A percentile compares a stretch with the other conserved stretches of the same genome.
Conservation (phyloP, 192 early-diverging fungal genomes). For the Coemansia sp. region DNA sequence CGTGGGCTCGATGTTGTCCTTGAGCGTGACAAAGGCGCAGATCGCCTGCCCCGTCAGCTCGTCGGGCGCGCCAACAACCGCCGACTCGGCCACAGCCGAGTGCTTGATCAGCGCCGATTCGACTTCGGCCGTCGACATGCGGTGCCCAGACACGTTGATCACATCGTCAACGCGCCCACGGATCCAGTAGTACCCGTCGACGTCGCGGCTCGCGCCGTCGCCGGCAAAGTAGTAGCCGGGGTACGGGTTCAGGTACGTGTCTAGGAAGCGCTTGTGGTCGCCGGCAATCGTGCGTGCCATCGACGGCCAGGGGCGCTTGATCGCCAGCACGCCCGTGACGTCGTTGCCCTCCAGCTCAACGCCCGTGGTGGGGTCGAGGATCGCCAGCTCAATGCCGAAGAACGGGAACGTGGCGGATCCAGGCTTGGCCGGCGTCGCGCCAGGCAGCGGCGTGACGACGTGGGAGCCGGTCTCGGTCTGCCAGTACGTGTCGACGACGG, state of each 20-base stretch:
- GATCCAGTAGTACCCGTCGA: slow-evolving; percentile 95
- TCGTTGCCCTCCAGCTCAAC: slow-evolving; percentile 76
- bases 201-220: slow-evolving; percentile 85
- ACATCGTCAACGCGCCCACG: slow-evolving; percentile 89
- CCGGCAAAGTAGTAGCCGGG: slow-evolving; percentile 93
- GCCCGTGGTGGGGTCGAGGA: slow-evolving; percentile 82
- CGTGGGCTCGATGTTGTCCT: slow-evolving; percentile 54
- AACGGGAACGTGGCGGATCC: slow-evolving; percentile 95
- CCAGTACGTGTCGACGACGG: slow-evolving; percentile 98
- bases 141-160: slow-evolving; percentile 94
- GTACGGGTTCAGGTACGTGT: slow-evolving; percentile 90
- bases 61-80: slow-evolving; percentile 81
- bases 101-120: slow-evolving; percentile 85
- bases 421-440: slow-evolving; percentile 82
- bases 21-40: slow-evolving; percentile 78
- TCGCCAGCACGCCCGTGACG: slow-evolving; percentile 87
- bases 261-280: slow-evolving; percentile 86
- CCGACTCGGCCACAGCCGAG: slow-evolving; percentile 77
- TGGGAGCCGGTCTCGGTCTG: slow-evolving; percentile 92
- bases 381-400: slow-evolving; percentile 86
- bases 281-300: slow-evolving; percentile 88
- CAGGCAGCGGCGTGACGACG: slow-evolving; percentile 88
- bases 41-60: slow-evolving; percentile 90
- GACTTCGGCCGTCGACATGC: slow-evolving; percentile 89
- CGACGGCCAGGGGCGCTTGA: slow-evolving; percentile 83